These are phyloP conservation scores for Orbilia javanica DNA, from an alignment of 2,329 filamentous ascomycete species.

Conservation along the genomic window DNA sequence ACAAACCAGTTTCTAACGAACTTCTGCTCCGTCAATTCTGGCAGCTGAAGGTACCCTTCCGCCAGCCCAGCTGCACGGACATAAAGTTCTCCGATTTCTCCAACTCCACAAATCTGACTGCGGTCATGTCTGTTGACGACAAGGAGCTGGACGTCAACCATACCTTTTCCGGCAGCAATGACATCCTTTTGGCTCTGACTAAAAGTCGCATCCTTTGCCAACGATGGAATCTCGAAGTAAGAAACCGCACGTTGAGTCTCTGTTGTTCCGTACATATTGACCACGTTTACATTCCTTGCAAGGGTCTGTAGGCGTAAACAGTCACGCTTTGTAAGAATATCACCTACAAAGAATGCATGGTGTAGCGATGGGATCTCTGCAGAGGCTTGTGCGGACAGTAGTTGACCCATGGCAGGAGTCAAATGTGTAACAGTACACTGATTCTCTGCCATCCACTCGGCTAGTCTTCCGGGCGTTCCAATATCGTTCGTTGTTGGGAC, in stretches of 20 bases:
- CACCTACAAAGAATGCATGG: constrained; percentile 89
- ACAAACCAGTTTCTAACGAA: constrained; percentile 91
- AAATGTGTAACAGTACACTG: constrained; percentile 84
- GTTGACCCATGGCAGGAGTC: constrained; percentile 96
- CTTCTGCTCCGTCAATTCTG: constrained; percentile 77
- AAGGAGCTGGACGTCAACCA: constrained; percentile 88
- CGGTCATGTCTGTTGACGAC: constrained; percentile 79
- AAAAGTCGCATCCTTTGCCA: constrained; percentile 71
- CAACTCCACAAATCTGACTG: constrained; percentile 78
- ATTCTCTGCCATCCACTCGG: constrained; percentile 86
- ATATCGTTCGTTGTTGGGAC: constrained; percentile 87
- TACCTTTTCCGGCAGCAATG: constrained; percentile 85
- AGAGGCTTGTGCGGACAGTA: constrained; percentile 85
- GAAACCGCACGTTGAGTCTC: constrained; percentile 85
- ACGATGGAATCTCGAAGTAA: constrained; percentile 82
- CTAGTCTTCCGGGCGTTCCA: constrained; percentile 79
- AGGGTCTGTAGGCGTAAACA: constrained; percentile 81
- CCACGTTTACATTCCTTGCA: constrained; percentile 79
- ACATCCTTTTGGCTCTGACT: constrained; percentile 73
- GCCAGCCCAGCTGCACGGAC: constrained; percentile 85
- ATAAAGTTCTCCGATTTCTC: constrained; percentile 86
- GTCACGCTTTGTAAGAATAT: constrained; percentile 86
- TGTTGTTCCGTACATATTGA: constrained; percentile 91
- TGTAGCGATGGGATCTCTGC: constrained; percentile 82
- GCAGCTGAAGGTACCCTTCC: constrained; percentile 77